Conservation (phyloP, 2,329 filamentous ascomycete species). For the Cladosporium austrohemisphaericum region DNA sequence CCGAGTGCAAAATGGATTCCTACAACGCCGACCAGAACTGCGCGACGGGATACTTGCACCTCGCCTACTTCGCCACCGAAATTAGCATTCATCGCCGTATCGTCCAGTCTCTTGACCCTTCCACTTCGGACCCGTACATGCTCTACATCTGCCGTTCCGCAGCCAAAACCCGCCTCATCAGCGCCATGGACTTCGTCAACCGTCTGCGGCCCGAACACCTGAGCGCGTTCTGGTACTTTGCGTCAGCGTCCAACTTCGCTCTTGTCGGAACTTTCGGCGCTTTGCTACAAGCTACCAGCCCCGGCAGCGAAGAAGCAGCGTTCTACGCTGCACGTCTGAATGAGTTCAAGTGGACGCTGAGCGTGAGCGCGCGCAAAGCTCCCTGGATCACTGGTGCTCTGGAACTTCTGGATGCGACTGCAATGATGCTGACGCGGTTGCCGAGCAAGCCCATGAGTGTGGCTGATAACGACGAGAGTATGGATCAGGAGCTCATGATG, state of each 20-base stretch:
- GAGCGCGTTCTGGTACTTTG: conserved; percentile 89
- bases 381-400: conserved; percentile 46
- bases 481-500: conserved; percentile 12
- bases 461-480: not conserved
- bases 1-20: conserved; percentile 60
- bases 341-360: conserved; percentile 92
- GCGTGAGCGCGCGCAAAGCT: conserved; percentile 73
- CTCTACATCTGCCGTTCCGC: conserved; percentile 90
- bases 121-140: conserved; percentile 66
- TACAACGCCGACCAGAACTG: conserved; percentile 36
- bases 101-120: conserved; percentile 67
- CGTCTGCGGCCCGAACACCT: conserved; percentile 81
- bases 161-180: conserved; percentile 89
- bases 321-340: conserved; percentile 83
- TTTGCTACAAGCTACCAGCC: conserved; percentile 82
- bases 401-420: conserved; percentile 43
- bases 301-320: conserved; percentile 81
- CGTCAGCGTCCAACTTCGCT: conserved; percentile 85
- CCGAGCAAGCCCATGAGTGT: conserved; percentile 39
- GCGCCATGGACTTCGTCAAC: conserved; percentile 96
- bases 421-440: conserved; percentile 42
- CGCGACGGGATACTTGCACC: conserved; percentile 65
- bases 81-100: conserved; percentile 91
- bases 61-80: conserved; percentile 90
- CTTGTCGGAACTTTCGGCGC: conserved; percentile 92